Percentiles rank a stretch among this genome's conserved stretches.
These are phyloP conservation scores for Yarrowia yakushimensis DNA, from an alignment of 805 yeast genomes.

Conservation along the genomic window DNA sequence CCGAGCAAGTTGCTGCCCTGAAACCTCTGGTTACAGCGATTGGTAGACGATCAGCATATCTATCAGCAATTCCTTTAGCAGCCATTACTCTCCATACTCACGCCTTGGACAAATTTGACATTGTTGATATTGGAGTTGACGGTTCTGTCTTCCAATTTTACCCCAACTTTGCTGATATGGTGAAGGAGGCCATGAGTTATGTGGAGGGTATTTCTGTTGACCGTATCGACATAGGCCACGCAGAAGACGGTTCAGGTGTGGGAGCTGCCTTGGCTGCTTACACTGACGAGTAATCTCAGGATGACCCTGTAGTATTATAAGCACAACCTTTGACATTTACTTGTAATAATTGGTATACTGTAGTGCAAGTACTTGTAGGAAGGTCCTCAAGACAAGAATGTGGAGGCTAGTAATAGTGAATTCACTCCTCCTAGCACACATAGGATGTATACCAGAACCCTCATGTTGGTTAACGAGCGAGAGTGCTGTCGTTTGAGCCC, in stretches of 20 bases:
- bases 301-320: no score
- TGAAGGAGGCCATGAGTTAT: slow-evolving; percentile 65
- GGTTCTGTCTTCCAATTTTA: slow-evolving; percentile 92
- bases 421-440: no score
- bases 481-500: no score
- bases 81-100: slow-evolving; percentile 67
- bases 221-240: slow-evolving; percentile 58
- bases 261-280: slow-evolving; percentile 95
- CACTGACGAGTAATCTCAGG: neutral
- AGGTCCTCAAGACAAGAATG: no score
- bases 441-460: no score
- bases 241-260: slow-evolving; percentile 94
- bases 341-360: no score
- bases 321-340: no score
- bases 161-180: slow-evolving; percentile 79
- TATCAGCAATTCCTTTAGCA: slow-evolving; percentile 86
- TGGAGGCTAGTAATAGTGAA: no score
- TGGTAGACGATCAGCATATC: slow-evolving; percentile 82
- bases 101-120: slow-evolving; percentile 63
- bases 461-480: no score
- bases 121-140: slow-evolving; percentile 91
- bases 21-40: slow-evolving; percentile 74
- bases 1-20: slow-evolving; percentile 68
- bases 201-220: slow-evolving; percentile 36
- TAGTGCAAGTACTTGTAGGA: no score